phyloP scores from a whole-genome alignment of 306 rosid genomes.

The Rosa persica region DNA sequence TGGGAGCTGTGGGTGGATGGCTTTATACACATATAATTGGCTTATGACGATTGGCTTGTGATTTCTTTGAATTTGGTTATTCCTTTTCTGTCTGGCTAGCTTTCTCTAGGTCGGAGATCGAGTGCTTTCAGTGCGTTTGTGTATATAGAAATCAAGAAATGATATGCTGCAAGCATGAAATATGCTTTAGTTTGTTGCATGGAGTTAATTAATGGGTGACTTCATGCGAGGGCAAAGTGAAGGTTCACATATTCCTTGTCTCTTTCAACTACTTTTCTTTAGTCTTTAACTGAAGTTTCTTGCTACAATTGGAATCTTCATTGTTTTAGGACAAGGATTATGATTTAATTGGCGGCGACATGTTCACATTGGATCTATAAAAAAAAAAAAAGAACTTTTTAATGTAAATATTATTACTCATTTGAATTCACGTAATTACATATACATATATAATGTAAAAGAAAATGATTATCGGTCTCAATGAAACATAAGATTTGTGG shows the following conservation, averaged over 20 bases:
- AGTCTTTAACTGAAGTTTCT: background rate
- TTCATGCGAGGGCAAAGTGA: constrained; percentile 31
- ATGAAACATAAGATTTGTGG: too few species aligned
- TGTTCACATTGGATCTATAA: too few species aligned
- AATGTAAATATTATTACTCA: too few species aligned
- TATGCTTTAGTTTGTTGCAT: constrained; percentile 20
- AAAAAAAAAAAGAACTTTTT: too few species aligned
- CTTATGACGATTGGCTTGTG: background rate
- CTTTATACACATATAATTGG: constrained; percentile 17
- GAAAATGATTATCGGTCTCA: too few species aligned
- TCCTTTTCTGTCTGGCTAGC: constrained; percentile 16
- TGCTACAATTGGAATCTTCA: background rate
- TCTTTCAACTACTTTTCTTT: constrained; percentile 2
- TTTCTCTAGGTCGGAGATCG: constrained; percentile 9
- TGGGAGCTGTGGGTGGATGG: constrained; percentile 9
- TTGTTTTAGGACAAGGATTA: background rate
- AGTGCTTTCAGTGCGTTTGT: background rate
- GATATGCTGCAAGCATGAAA: constrained; percentile 9
- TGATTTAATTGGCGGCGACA: background rate
- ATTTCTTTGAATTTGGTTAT: constrained; percentile 35
- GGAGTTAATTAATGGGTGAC: background rate
- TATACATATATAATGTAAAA: too few species aligned
- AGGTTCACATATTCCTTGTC: constrained; percentile 26
- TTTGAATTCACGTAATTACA: too few species aligned
- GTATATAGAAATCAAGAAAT: background rate